Conservation (phyloP, 305 asterid genomes). For the Ilex paraguariensis region DNA sequence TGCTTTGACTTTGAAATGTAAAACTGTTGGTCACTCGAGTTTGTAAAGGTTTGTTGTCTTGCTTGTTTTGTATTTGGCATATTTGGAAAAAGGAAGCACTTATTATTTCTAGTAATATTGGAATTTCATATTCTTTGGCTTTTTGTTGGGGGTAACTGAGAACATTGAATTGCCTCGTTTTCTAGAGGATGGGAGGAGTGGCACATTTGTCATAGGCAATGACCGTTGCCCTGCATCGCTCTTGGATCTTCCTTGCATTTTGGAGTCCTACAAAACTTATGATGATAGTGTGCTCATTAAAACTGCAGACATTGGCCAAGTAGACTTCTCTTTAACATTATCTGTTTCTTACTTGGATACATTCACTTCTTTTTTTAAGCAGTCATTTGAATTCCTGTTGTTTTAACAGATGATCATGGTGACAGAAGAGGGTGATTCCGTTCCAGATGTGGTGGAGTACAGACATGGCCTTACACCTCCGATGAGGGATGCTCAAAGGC, state of each 20-base stretch:
- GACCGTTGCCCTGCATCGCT: conserved; percentile 84
- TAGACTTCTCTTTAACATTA: conserved; percentile 16
- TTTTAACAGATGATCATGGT: conserved; percentile 81
- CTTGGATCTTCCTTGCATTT: conserved; percentile 87
- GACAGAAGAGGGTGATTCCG: conserved; percentile 70
- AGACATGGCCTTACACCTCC: conserved; percentile 95
- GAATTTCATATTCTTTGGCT: too few relatives aligned
- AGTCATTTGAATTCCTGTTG: background rate
- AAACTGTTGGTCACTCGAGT: too few relatives aligned
- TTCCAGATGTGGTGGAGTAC: conserved; percentile 75
- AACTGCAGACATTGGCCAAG: conserved; percentile 96
- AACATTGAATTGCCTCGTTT: background rate
- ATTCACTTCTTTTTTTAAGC: conserved; percentile 1
- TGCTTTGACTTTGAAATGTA: too few relatives aligned
- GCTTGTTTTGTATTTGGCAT: too few relatives aligned
- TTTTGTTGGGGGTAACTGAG: too few relatives aligned
- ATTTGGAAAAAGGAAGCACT: too few relatives aligned
- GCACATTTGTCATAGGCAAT: conserved; percentile 61
- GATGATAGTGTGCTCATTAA: conserved; percentile 84
- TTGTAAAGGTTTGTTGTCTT: too few relatives aligned
- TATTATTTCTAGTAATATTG: too few relatives aligned
- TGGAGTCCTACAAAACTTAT: conserved; percentile 91
- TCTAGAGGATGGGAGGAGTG: conserved; percentile 81
- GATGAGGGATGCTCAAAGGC: conserved; percentile 94
- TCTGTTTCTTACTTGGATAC: conserved; percentile 2